These are phyloP conservation scores for Russula earlei DNA, from an alignment of 768 basidiomycete species.

Conservation along the genomic window DNA sequence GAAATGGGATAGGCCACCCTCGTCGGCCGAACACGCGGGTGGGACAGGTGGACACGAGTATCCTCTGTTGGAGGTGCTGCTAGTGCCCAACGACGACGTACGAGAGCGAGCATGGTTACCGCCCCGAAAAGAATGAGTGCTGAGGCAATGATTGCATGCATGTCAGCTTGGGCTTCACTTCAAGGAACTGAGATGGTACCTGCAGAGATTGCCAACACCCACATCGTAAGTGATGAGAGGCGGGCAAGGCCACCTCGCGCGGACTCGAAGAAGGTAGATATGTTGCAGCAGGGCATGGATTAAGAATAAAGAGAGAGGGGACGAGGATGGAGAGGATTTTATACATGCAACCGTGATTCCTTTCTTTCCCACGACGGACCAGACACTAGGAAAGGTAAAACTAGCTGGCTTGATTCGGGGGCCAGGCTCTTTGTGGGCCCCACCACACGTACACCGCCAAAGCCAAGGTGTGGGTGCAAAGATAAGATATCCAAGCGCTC, in stretches of 20 bases:
- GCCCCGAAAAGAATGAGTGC: constrained; percentile 1
- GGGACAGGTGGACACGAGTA: not conserved
- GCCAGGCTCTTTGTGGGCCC: no score
- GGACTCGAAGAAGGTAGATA: not conserved
- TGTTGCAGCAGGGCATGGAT: not conserved
- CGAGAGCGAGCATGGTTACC: not conserved
- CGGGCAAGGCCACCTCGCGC: not conserved
- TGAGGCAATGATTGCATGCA: not conserved
- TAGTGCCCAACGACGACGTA: not conserved
- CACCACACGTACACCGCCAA: no score
- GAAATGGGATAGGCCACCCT: not conserved
- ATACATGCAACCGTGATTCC: no score
- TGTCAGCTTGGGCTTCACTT: not conserved
- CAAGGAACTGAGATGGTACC: not conserved
- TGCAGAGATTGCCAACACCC: not conserved
- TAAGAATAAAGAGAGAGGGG: not conserved
- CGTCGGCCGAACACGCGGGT: not conserved
- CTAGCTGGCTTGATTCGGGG: no score
- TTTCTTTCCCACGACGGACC: no score
- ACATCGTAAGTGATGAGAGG: not conserved
- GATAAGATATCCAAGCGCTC: no score
- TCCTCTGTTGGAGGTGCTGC: not conserved
- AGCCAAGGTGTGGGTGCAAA: no score
- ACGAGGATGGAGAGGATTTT: not conserved
- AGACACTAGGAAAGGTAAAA: no score